Percentiles rank a stretch among this genome's conserved stretches.
Conservation (phyloP, 225 moss, liverwort and hornwort genomes). For the Straminergon stramineum region DNA sequence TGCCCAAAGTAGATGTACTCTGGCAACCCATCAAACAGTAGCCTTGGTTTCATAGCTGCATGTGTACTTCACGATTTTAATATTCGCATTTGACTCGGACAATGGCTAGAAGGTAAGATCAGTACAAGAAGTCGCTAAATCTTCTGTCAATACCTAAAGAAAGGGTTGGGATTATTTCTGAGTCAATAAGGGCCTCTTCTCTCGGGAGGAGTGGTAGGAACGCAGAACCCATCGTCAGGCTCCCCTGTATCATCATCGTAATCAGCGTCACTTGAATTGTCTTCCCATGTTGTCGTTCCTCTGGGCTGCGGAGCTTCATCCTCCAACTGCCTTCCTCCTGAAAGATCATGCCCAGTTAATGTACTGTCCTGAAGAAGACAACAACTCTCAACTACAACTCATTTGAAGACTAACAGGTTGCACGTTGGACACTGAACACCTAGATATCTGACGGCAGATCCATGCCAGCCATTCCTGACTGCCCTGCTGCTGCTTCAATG, state of each 20-base stretch:
- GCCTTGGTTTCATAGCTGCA: too few species aligned
- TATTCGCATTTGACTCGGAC: neutral
- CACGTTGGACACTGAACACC: neutral
- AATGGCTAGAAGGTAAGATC: neutral
- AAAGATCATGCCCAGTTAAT: neutral
- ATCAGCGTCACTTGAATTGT: slow-evolving; percentile 37
- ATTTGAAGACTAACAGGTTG: neutral
- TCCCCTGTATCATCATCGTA: slow-evolving; percentile 37
- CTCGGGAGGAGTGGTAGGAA: slow-evolving; percentile 53
- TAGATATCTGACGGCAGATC: neutral
- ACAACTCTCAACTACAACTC: neutral
- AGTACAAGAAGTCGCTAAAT: neutral
- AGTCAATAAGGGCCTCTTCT: slow-evolving; percentile 31
- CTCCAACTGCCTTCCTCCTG: slow-evolving; percentile 18
- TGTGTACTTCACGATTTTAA: neutral
- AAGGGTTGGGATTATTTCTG: neutral
- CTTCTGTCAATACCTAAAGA: neutral
- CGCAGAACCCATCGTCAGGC: slow-evolving; percentile 36
- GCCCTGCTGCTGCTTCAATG: neutral
- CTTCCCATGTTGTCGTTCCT: slow-evolving; percentile 37
- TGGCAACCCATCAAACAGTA: neutral
- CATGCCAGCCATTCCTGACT: neutral
- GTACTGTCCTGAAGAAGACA: neutral
- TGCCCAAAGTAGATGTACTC: neutral
- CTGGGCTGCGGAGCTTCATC: slow-evolving; percentile 13